phyloP scores from a whole-genome alignment of 805 yeast species.

The Clavispora fructus region DNA sequence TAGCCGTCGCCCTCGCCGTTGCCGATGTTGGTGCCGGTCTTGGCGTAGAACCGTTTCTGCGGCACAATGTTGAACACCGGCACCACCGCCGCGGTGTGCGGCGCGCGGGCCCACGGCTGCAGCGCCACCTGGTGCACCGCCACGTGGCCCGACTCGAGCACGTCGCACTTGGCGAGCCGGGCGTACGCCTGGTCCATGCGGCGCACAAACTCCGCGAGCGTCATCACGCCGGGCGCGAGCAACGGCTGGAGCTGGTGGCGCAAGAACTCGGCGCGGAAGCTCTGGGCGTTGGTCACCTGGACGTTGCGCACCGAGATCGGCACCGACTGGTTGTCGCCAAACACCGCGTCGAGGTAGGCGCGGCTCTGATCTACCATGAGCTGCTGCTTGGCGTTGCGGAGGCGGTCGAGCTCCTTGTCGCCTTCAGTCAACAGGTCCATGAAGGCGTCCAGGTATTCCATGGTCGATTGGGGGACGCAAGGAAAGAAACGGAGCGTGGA shows the following conservation, averaged over 20 bases:
- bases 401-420: constrained; percentile 20
- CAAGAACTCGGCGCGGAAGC: constrained; percentile 43
- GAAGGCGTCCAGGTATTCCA: constrained; percentile 28
- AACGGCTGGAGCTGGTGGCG: constrained; percentile 45
- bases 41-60: constrained; percentile 67
- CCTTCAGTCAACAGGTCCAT: constrained; percentile 22
- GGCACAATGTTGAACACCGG: constrained; percentile 44
- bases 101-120: constrained; percentile 4
- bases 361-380: constrained; percentile 29
- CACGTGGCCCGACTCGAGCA: constrained; percentile 39
- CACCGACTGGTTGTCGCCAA: constrained; percentile 24
- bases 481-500: too few species aligned
- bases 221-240: constrained; percentile 28
- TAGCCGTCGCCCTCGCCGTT: constrained; percentile 97
- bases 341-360: constrained; percentile 29
- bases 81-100: constrained; percentile 19
- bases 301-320: constrained; percentile 43
- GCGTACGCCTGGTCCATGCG: constrained; percentile 41
- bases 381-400: constrained; percentile 25
- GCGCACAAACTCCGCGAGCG: constrained; percentile 35
- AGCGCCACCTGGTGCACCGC: constrained; percentile 18
- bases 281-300: constrained; percentile 44
- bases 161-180: constrained; percentile 38
- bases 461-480: constrained; percentile 3
- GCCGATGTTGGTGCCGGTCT: constrained; percentile 93